Evolutionary conservation across 1,284 basidiomycete species (phyloP).

Genomic region (Moesziomyces sp.): DNA sequence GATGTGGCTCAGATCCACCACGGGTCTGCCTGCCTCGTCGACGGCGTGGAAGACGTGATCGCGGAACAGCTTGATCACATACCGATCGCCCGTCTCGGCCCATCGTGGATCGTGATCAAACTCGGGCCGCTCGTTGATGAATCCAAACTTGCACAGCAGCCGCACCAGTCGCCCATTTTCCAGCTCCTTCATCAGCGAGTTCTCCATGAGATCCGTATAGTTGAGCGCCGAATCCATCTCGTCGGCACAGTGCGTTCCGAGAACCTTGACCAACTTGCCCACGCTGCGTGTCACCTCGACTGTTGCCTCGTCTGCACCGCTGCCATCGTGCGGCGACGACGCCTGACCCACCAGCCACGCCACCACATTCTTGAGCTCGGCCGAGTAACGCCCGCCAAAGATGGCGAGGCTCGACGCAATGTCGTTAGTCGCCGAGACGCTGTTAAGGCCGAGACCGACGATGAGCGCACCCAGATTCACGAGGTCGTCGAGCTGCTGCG

Average conservation of each 20-base stretch:
- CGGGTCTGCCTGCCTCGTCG: constrained; percentile 87
- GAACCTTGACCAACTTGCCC: constrained; percentile 81
- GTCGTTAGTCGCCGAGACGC: constrained; percentile 74
- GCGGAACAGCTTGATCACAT: constrained; percentile 97
- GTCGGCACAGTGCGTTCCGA: constrained; percentile 78
- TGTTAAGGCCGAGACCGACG: constrained; percentile 81
- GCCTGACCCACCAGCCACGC: constrained; percentile 76
- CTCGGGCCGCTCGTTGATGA: constrained; percentile 98
- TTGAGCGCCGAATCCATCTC: constrained; percentile 86
- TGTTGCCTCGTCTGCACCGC: constrained; percentile 6
- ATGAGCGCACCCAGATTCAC: constrained; percentile 86
- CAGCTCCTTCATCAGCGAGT: constrained; percentile 86
- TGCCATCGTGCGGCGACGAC: constrained; percentile 12
- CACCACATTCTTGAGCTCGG: constrained; percentile 83
- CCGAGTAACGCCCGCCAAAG: constrained; percentile 79
- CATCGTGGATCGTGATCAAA: constrained; percentile 94
- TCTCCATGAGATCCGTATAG: constrained; percentile 83
- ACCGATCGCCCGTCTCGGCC: constrained; percentile 98
- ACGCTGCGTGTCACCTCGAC: constrained; percentile 73
- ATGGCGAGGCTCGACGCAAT: constrained; percentile 81
- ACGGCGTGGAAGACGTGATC: constrained; percentile 99
- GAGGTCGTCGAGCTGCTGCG: constrained; percentile 82
- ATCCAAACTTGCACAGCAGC: constrained; percentile 91
- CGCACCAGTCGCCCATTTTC: constrained; percentile 96
- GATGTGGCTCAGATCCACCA: constrained; percentile 75